Base-by-base conservation (phyloP, 225 moss, liverwort and hornwort genomes). In the Bryum argenteum region DNA sequence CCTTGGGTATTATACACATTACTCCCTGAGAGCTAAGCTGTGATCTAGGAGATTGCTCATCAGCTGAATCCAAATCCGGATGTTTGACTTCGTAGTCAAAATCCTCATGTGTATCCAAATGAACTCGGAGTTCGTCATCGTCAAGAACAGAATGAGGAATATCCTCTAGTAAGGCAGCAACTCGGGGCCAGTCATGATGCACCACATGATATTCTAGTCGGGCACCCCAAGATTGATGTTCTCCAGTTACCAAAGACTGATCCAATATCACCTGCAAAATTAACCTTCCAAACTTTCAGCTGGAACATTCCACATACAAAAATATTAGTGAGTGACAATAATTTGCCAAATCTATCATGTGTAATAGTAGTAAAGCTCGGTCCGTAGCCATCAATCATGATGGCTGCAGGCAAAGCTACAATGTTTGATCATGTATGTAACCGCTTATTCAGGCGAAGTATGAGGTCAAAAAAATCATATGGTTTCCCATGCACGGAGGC, bases 191-290 rank as follows among this genome's bases (percentile, higher is more conserved):
- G 63, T 92, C 78, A 71, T 94, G 92, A 72, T 87, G 98, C 38
- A 92, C 89, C 55, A 94, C 80, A 76, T 91, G 71, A 50, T 89
- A 92, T 65, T 91, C 86, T 80, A 94, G 71, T 77, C 85, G 89
- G 48, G 98, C 91, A 59, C 91, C 91, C 98, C 92, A 98, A 67
- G 94, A 85, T 63, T 82, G 84, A 22, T 78, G 85, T 60, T 91
- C 85, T 52, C 81, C 84, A 58, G 80, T 68, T 10, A 72, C 59
- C 47, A 77, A 75, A 64, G 79, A 83, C 67, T 86, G 89, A 77
- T 98, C 98, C 80, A 98, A 74, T 69, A 94, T 86, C 45, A 98
- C 85, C 89, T 89, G 89, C 69, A 63, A 64, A 58, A 39, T 71
- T 37, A 66, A 1, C 11, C 67, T 18, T 33, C 21, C 33, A 72